phyloP scores from a whole-genome alignment of 306 rosid genomes.

The Cicer cuneatum region DNA sequence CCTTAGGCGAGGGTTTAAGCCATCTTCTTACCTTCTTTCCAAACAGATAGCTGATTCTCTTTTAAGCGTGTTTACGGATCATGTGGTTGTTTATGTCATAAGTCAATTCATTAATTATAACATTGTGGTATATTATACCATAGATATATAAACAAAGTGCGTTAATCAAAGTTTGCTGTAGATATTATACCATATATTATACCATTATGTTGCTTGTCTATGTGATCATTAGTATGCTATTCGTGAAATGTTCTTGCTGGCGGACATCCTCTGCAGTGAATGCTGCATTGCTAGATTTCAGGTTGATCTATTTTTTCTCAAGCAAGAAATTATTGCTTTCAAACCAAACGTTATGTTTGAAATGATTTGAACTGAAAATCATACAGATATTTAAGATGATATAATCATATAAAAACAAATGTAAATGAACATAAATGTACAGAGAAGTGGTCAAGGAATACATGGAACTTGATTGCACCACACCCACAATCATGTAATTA shows the following conservation, averaged over 20 bases:
- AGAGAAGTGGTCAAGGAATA: not conserved
- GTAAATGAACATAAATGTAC: not conserved
- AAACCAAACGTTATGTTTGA: not conserved
- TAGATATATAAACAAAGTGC: not conserved
- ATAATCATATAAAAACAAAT: not conserved
- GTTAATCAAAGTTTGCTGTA: not conserved
- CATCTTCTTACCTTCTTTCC: slow-evolving; percentile 16
- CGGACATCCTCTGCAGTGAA: not conserved
- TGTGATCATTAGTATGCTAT: not conserved
- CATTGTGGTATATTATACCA: slow-evolving; percentile 20
- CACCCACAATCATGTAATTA: not conserved
- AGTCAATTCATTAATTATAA: not conserved
- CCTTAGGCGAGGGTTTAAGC: not conserved
- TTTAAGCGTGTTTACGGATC: not conserved
- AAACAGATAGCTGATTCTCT: slow-evolving; percentile 11
- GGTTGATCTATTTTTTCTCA: not conserved
- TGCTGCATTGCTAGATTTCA: not conserved
- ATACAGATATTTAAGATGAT: not conserved
- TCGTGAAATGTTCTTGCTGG: not conserved
- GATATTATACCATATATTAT: too few species aligned
- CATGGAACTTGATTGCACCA: not conserved
- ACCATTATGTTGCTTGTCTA: not conserved
- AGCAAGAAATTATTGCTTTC: slow-evolving; percentile 3
- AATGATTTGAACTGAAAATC: not conserved
- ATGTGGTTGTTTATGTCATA: not conserved